These are phyloP conservation scores for Fusarium haematococcum DNA, from an alignment of 2,329 filamentous ascomycete species.

Conservation along the genomic window DNA sequence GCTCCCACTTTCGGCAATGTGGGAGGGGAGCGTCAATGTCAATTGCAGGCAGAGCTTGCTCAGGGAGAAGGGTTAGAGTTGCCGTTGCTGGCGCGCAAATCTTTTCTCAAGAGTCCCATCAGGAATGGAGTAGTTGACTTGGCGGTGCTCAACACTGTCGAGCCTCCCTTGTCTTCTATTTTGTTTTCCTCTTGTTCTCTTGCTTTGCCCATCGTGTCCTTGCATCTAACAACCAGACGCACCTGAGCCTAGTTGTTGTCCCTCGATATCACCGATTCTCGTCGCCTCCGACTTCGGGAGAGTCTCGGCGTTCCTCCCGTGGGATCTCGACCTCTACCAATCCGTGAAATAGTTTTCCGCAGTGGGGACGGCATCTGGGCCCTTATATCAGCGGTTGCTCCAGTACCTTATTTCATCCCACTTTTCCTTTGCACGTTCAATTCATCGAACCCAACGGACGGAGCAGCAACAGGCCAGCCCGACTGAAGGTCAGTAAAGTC, in stretches of 20 bases:
- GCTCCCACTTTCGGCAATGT: conserved; percentile 8
- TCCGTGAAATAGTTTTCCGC: background rate
- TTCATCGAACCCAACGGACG: background rate
- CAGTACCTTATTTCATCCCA: background rate
- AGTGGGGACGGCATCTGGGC: background rate
- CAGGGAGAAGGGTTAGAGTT: background rate
- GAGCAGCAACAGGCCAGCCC: background rate
- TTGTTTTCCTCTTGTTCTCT: background rate
- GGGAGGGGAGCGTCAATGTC: background rate
- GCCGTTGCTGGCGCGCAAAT: background rate
- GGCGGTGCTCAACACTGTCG: background rate
- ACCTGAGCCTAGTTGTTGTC: background rate
- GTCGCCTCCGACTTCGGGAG: conserved; percentile 9
- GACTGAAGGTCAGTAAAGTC: background rate
- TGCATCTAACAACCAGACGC: background rate
- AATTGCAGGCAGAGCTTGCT: background rate
- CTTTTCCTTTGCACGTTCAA: background rate
- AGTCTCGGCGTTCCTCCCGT: conserved; percentile 2
- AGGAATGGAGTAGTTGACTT: background rate
- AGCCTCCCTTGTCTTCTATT: background rate
- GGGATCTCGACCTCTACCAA: background rate
- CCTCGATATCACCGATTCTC: background rate
- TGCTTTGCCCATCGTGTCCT: background rate
- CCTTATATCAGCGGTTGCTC: background rate
- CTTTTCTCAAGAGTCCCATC: background rate